These are phyloP conservation scores for Pilobolus umbonatus DNA, from an alignment of 192 early-diverging fungal species.

Conservation along the genomic window DNA sequence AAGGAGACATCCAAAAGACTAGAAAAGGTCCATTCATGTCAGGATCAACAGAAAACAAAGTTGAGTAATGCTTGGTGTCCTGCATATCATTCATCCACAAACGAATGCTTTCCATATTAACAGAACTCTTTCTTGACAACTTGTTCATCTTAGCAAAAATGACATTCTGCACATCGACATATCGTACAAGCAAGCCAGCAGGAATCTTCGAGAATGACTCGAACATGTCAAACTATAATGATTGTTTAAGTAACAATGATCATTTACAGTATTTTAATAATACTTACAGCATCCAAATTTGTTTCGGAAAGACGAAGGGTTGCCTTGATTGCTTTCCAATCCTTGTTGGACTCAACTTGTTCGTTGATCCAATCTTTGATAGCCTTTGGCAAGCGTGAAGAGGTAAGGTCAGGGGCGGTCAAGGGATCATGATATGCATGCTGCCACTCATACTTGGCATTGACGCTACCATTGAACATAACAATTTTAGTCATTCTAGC, in stretches of 20 bases:
- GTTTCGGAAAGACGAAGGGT: too few species aligned
- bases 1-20: neutral
- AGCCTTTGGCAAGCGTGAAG: neutral
- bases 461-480: neutral
- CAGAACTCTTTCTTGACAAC: neutral
- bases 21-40: neutral
- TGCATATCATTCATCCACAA: neutral
- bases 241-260: too few species aligned
- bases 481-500: neutral
- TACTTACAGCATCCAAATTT: too few species aligned
- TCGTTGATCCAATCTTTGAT: neutral
- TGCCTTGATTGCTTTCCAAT: constrained; percentile 13
- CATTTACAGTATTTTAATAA: too few species aligned
- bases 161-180: neutral
- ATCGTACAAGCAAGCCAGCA: neutral
- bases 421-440: constrained; percentile 1
- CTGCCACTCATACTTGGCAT: neutral
- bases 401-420: neutral
- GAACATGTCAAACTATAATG: too few species aligned
- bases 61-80: neutral
- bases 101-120: neutral
- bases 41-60: neutral
- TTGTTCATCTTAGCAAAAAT: neutral
- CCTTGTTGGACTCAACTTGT: neutral
- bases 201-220: too few species aligned